These are phyloP conservation scores for Macrophomina phaseolina DNA, from an alignment of 2,329 filamentous ascomycete genomes.

Conservation along the genomic window DNA sequence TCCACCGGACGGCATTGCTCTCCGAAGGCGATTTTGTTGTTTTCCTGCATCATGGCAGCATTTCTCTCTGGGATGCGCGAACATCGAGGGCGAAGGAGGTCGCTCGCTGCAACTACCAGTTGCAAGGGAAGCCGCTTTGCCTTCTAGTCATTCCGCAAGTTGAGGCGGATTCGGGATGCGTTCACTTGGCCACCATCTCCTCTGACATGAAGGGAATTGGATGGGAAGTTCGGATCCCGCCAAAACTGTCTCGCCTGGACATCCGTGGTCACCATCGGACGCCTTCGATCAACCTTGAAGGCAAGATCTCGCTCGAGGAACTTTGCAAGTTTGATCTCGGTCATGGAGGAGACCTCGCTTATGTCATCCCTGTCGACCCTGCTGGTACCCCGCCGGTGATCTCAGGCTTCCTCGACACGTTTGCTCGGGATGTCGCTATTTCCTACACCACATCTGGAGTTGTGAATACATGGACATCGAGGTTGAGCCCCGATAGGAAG, in stretches of 20 bases:
- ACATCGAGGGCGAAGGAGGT: constrained; percentile 64
- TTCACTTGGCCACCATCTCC: constrained; percentile 81
- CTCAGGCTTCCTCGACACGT: constrained; percentile 82
- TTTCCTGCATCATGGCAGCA: constrained; percentile 73
- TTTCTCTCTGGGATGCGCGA: constrained; percentile 82
- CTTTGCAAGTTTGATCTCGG: constrained; percentile 76
- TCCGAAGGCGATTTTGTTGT: constrained; percentile 79
- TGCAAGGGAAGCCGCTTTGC: constrained; percentile 76
- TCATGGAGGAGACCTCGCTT: constrained; percentile 57
- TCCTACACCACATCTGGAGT: constrained; percentile 79
- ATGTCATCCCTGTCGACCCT: constrained; percentile 82
- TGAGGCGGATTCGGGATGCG: constrained; percentile 55
- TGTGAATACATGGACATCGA: constrained; percentile 84
- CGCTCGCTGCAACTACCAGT: constrained; percentile 62
- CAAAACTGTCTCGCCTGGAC: constrained; percentile 31
- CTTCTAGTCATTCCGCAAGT: constrained; percentile 75
- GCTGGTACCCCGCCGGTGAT: constrained; percentile 74
- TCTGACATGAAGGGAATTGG: constrained; percentile 79
- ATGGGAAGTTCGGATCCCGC: constrained; percentile 75
- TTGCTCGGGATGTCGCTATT: constrained; percentile 83
- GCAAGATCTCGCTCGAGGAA: constrained; percentile 60
- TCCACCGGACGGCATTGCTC: constrained; percentile 80
- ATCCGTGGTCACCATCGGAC: constrained; percentile 23
- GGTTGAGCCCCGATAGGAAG: constrained; percentile 65
- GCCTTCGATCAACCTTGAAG: constrained; percentile 37